Evolutionary conservation across 1,284 basidiomycete genomes (phyloP).

Genomic region (Naganishia cerealis): DNA sequence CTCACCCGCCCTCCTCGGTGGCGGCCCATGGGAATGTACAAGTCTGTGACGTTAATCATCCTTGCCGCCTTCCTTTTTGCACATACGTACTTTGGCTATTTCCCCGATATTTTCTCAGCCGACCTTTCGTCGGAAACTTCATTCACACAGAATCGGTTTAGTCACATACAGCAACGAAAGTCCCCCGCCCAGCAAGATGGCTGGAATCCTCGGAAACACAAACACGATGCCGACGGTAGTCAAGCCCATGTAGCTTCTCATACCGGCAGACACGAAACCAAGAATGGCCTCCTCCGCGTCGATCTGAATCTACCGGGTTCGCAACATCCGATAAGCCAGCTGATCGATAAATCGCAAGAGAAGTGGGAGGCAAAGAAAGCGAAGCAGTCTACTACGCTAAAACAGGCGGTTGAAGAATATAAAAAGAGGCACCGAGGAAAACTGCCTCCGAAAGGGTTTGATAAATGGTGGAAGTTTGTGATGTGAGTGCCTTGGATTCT

Average conservation of each 20-base stretch:
- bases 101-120: background rate
- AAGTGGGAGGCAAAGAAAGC: constrained; percentile 60
- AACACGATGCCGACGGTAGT: background rate
- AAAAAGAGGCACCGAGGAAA: constrained; percentile 43
- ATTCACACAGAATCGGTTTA: background rate
- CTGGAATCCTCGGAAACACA: background rate
- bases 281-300: constrained; percentile 6
- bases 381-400: constrained; percentile 60
- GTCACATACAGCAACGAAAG: background rate
- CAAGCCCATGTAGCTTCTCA: background rate
- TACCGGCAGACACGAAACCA: background rate
- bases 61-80: background rate
- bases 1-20: background rate
- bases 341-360: constrained; percentile 58
- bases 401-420: constrained; percentile 62
- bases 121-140: background rate
- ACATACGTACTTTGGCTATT: background rate
- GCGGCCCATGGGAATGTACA: background rate
- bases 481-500: constrained; percentile 41
- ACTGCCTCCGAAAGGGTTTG: constrained; percentile 61
- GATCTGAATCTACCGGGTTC: constrained; percentile 15
- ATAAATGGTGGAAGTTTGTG: constrained; percentile 62
- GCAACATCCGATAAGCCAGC: constrained; percentile 60
- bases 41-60: background rate
- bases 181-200: background rate